Base-by-base conservation (phyloP, 1,284 basidiomycete genomes). In the Microbotryum saponariae region DNA sequence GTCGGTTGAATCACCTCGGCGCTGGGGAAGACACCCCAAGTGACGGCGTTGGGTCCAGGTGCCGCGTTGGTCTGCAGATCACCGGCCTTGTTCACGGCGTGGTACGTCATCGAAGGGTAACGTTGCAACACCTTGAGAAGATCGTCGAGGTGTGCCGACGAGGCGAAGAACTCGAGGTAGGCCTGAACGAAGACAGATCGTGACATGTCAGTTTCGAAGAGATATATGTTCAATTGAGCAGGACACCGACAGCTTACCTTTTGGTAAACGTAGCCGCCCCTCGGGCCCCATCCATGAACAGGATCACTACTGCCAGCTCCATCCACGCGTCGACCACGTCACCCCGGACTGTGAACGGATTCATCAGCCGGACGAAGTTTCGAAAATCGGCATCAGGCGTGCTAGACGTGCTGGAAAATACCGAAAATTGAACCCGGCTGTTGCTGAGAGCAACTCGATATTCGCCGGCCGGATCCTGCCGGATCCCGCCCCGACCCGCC, bases 1-100 rank as follows among this genome's bases (percentile, higher is more conserved):
- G 96, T 99, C 31, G 94, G 93, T 75, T 98, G 96, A 54, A 97
- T 81, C 72, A 98, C 91, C 79, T 98, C 96, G 76, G 96, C 93
- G 49, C 90, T 91, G 21, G 96, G 94, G 82, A 97, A 99, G 7
- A 96, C 91, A 69, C 94, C 96, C 96, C 94, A 99, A 0, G 96
- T 99, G 52, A 99, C 96, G 8, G 96, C 96, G 72, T 97, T 98
- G 46, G 94, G 92, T 9, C 91, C 89, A 44, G 94, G 89, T 1
- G 87, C 87, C 42, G 86, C 91, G 79, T 98, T 98, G 58, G 93
- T 97, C 59, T 85, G 82, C 70, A 97, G 82, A 73, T 97, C 93
- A 53, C 96, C 96, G 66, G 85, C 83, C 46, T 72, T 71, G 52
- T 68, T 72, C 58, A 71, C 91, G 57, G 93, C 91, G 73, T 97